Evolutionary conservation across 140 eudicot genomes (phyloP).

Genomic region (Cichorium intybus): DNA sequence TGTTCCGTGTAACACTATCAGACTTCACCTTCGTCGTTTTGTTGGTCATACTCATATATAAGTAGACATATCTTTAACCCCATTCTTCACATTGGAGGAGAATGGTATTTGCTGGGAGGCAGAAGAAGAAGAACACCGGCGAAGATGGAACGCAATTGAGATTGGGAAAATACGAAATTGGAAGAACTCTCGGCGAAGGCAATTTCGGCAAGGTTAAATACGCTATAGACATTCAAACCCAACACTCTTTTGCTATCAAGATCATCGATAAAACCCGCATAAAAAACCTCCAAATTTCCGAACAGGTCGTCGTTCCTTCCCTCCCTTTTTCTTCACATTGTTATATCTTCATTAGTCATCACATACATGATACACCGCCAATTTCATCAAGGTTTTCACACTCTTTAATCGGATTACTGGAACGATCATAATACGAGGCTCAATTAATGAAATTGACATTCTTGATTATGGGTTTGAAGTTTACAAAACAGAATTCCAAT

Average conservation of each 20-base stretch:
- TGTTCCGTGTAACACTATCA: neutral
- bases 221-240: constrained; percentile 26
- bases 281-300: constrained; percentile 9
- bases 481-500: neutral
- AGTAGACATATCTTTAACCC: neutral
- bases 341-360: neutral
- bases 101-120: constrained; percentile 22
- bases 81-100: neutral
- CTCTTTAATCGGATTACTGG: neutral
- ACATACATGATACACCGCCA: neutral
- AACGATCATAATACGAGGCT: neutral
- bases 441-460: neutral
- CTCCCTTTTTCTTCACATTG: neutral
- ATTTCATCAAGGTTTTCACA: neutral
- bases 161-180: constrained; percentile 35
- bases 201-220: constrained; percentile 32
- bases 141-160: constrained; percentile 33
- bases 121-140: neutral
- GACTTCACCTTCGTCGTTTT: neutral
- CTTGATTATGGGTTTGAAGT: neutral
- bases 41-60: neutral
- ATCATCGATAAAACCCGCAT: constrained; percentile 28
- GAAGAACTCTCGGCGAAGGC: constrained; percentile 35
- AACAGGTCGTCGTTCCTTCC: constrained; percentile 6
- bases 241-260: constrained; percentile 25